These are phyloP conservation scores for Enterospora canceri DNA, from an alignment of 371 early-diverging fungal genomes.

Conservation along the genomic window DNA sequence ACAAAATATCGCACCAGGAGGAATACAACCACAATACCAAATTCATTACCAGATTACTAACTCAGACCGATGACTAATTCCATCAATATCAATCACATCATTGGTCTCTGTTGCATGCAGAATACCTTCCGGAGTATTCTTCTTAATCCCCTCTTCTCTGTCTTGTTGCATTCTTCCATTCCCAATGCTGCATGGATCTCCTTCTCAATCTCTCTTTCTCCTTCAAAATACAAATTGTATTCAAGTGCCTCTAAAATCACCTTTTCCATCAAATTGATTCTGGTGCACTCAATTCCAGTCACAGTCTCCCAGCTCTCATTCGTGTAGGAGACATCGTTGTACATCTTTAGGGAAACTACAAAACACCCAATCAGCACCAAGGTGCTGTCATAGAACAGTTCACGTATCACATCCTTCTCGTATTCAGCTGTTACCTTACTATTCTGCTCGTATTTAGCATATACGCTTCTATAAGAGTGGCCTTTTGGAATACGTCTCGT, in stretches of 20 bases:
- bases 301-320: slow-evolving; percentile 16
- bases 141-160: too few species aligned
- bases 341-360: slow-evolving; percentile 6
- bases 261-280: slow-evolving; percentile 1
- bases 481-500: neutral
- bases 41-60: too few species aligned
- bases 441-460: neutral
- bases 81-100: too few species aligned
- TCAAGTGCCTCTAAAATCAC: slow-evolving; percentile 1
- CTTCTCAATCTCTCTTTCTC: neutral
- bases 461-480: neutral
- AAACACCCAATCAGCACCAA: slow-evolving; percentile 3
- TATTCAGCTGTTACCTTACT: neutral
- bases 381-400: neutral
- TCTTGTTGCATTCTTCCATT: too few species aligned
- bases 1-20: too few species aligned
- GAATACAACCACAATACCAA: too few species aligned
- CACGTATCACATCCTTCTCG: neutral
- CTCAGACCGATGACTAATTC: too few species aligned
- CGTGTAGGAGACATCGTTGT: slow-evolving; percentile 10
- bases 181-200: neutral
- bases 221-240: slow-evolving; percentile 5
- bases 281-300: neutral
- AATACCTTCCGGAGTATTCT: too few species aligned
- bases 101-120: too few species aligned